A percentile compares a stretch with the other conserved stretches of the same genome.
These are phyloP conservation scores for Lachancea quebecensis DNA, from an alignment of 805 yeast genomes.

Conservation along the genomic window DNA sequence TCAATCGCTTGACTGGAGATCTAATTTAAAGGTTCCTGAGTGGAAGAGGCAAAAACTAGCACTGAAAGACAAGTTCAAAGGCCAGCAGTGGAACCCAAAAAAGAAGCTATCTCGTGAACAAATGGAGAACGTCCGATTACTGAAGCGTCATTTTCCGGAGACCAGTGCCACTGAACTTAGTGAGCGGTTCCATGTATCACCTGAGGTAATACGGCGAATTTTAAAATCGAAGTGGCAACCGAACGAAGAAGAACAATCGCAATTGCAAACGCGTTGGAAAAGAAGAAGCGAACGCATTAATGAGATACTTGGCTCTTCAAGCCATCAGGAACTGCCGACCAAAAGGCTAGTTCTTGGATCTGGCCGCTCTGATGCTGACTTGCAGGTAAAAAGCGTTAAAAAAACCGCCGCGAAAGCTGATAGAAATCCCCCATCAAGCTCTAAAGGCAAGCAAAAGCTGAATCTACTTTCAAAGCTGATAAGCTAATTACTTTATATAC, in stretches of 20 bases:
- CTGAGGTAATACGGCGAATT: slow-evolving; percentile 77
- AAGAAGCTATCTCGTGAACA: slow-evolving; percentile 60
- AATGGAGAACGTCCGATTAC: slow-evolving; percentile 53
- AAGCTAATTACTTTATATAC: slow-evolving; percentile 2
- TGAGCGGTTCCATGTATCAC: slow-evolving; percentile 59
- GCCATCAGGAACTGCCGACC: neutral
- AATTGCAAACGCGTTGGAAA: slow-evolving; percentile 46
- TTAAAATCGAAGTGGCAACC: slow-evolving; percentile 75
- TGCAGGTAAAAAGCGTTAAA: slow-evolving; percentile 3
- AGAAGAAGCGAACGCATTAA: slow-evolving; percentile 39
- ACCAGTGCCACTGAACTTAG: slow-evolving; percentile 54
- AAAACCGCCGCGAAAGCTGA: neutral
- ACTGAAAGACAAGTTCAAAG: slow-evolving; percentile 51
- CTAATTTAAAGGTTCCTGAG: slow-evolving; percentile 38
- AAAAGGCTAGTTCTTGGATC: slow-evolving; percentile 5
- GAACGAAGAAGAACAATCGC: slow-evolving; percentile 41
- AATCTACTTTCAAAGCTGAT: slow-evolving; percentile 9
- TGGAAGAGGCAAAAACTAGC: slow-evolving; percentile 72
- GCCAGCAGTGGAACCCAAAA: slow-evolving; percentile 57
- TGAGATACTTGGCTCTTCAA: slow-evolving; percentile 11
- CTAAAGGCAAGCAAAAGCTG: slow-evolving; percentile 6
- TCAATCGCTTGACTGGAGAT: slow-evolving; percentile 35
- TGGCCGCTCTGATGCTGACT: slow-evolving; percentile 3
- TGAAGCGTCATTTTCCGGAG: slow-evolving; percentile 55
- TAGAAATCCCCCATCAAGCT: neutral